These are phyloP conservation scores for Thelephora terrestris DNA, from an alignment of 1,284 basidiomycete species.

Conservation along the genomic window DNA sequence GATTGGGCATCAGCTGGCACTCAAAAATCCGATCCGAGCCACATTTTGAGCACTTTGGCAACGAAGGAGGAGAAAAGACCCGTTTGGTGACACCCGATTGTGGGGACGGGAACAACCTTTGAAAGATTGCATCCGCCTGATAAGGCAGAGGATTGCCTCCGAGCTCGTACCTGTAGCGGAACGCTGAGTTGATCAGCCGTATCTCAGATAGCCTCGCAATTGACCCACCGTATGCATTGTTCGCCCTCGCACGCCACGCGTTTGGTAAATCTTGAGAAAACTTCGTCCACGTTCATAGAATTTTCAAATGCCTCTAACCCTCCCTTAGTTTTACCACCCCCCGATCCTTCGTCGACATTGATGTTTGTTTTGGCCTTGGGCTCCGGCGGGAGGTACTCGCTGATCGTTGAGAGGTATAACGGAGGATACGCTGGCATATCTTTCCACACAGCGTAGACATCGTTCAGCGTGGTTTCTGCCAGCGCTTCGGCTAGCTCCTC, in stretches of 20 bases:
- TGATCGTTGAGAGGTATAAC: constrained; percentile 59
- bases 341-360: constrained; percentile 31
- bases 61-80: constrained; percentile 34
- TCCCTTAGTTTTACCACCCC: constrained; percentile 33
- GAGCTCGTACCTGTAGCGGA: constrained; percentile 56
- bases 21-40: constrained; percentile 59
- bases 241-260: constrained; percentile 56
- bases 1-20: constrained; percentile 80
- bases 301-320: constrained; percentile 64
- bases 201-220: neutral
- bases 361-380: constrained; percentile 37
- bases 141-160: constrained; percentile 67
- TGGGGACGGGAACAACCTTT: constrained; percentile 55
- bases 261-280: constrained; percentile 72
- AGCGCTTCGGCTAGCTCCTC: constrained; percentile 37
- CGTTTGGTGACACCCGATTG: constrained; percentile 31
- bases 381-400: constrained; percentile 56
- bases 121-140: constrained; percentile 57
- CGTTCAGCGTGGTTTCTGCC: constrained; percentile 40
- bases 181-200: neutral
- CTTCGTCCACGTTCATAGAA: constrained; percentile 61
- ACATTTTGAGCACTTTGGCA: constrained; percentile 55
- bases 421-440: constrained; percentile 54
- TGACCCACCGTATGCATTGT: constrained; percentile 65
- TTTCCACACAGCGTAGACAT: constrained; percentile 45